Conservation (phyloP, 768 basidiomycete species). For the Boletus vinaceobasis region DNA sequence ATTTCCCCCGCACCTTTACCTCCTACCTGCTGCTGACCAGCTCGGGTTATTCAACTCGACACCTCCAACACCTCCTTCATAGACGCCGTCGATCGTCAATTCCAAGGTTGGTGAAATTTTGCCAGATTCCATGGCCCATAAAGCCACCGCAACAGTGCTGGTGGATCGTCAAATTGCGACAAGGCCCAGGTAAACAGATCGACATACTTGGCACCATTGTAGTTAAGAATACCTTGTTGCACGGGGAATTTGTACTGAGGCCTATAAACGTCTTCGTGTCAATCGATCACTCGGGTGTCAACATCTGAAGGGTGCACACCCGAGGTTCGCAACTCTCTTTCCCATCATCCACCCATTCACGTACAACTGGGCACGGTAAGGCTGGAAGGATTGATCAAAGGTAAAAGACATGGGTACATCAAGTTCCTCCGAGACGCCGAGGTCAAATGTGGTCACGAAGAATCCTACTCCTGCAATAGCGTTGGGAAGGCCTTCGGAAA, state of each 20-base stretch:
- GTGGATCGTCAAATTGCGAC: slow-evolving; percentile 1
- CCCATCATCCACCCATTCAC: slow-evolving; percentile 93
- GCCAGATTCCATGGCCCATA: slow-evolving; percentile 62
- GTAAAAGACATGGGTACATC: slow-evolving; percentile 72
- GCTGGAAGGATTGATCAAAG: slow-evolving; percentile 60
- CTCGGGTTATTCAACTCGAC: slow-evolving; percentile 55
- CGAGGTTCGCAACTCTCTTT: slow-evolving; percentile 68
- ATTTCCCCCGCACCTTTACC: not conserved
- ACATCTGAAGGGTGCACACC: slow-evolving; percentile 38
- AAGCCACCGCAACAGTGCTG: slow-evolving; percentile 58
- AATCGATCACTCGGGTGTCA: not conserved
- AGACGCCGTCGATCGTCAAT: slow-evolving; percentile 51
- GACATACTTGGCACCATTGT: slow-evolving; percentile 62
- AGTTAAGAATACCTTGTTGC: slow-evolving; percentile 75
- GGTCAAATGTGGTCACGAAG: slow-evolving; percentile 70
- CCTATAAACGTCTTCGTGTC: slow-evolving; percentile 31
- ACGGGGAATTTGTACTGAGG: slow-evolving; percentile 83
- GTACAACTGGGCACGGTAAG: slow-evolving; percentile 71
- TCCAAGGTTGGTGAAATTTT: slow-evolving; percentile 50
- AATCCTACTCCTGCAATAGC: slow-evolving; percentile 71
- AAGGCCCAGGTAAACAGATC: not conserved
- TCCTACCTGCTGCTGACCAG: slow-evolving; percentile 42
- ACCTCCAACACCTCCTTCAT: slow-evolving; percentile 64
- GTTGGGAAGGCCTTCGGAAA: slow-evolving; percentile 56
- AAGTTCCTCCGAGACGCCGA: slow-evolving; percentile 54